Base-by-base conservation (phyloP, 1,139 yeast genomes). In the Geotrichum fermentans region DNA sequence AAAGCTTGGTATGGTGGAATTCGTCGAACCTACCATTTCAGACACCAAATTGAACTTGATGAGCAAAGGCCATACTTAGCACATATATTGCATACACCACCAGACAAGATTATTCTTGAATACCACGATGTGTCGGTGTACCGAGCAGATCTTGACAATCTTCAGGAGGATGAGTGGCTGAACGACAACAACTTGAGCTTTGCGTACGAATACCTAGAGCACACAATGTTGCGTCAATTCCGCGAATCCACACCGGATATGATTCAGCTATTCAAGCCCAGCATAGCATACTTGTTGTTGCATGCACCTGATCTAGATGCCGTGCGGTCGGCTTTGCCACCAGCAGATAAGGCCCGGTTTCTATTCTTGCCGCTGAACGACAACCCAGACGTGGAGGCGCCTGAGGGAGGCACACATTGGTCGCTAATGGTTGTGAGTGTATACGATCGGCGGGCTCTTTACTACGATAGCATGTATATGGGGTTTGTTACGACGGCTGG, bases 181-280 rank as follows among this genome's bases (percentile, higher is more conserved):
- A 82, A 80, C 58, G 94, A 84, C 59, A 82, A 82, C 58, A 79
- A 82, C 55, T 75, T 85, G 34, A 71, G 85, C 0, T 77, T 83
- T 52, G 65, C 82, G 21, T 83, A 74, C 62, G 89, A 82, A 61
- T 72, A 75, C 54, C 64, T 85, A n/a, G 74, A 73, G 51, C 60
- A 68, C 59, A 50, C 55, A 22, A 33, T 43, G 37, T 48, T 56
- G 35, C 28, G 45, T 26, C 35, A 50, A 16, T 28, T 26, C 24
- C 17, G 20, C 18, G 13, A 20, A 11, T 46, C 40, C 32, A 37
- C 46, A 17, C 54, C 33, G 22, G 51, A 33, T 38, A 61, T 43
- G 7, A 63, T 72, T 8, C 53, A 63, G 14, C 59, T 73, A 4
- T 45, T 73, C 18, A 61, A 72, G 39, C 75, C 77, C 2, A 62